Base-by-base conservation (phyloP, 148 eudicot genomes). In the Dysphania ambrosioides region DNA sequence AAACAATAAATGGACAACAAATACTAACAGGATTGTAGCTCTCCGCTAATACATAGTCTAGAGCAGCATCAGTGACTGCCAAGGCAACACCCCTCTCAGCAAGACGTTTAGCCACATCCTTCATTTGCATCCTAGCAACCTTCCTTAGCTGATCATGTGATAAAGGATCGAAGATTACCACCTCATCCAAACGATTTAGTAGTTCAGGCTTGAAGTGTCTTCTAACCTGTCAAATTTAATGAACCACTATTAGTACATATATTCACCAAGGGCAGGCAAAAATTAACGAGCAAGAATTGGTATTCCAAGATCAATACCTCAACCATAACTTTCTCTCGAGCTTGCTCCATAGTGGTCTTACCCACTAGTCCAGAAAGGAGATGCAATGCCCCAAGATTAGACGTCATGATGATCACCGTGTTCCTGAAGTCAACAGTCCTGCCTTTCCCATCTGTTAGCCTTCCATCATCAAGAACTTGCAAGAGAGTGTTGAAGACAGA, bases 391-490 rank as follows among this genome's bases (percentile, higher is more conserved):
- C 98, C 97, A 44, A 93, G 95, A 63, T 93, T 93, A 13, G 98
- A 93, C 21, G 98, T 93, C 98, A 93, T 82, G 19, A 93, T 91
- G 51, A 93, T 85, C 29, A 93, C 91, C 0, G 97, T 82, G 70
- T 93, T 91, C 16, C 88, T 93, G 77, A 93, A 93, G 71, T 93
- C 95, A 3, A 93, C 95, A 0, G 95, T 91, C 5, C 93, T 81
- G 2, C 98, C 98, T 81, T 91, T 93, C 21, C 97, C 97, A 66
- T 94, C 98, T 0, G 96, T 94, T 74, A 94, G 76, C 74, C 98
- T 87, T 34, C 98, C 98, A 77, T 91, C 98, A 79, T 94, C 98
- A 34, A 94, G 81, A 36, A 91, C 95, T 85, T 94, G 98, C 27
- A 94, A 93, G 56, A 94, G 84, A 6, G 92, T 86, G 40, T 91